Evolutionary conservation across 371 early-diverging fungal genomes (phyloP), one percentile per base, ranked within the genome.

Genomic region (Blakeslea trispora): DNA sequence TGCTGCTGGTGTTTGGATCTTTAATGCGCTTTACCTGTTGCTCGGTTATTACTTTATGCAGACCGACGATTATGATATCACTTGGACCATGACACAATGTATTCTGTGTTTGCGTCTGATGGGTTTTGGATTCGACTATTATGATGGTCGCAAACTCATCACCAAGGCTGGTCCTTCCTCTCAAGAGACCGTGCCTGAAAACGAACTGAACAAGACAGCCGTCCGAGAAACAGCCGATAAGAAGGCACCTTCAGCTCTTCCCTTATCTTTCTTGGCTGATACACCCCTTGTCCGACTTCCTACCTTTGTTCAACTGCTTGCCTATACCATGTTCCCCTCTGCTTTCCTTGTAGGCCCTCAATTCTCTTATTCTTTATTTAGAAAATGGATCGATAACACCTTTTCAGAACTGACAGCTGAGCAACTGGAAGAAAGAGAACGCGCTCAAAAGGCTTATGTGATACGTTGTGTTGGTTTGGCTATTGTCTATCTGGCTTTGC

Each of bases 41-140:
- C 39, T 61, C 1, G 83, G 82, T 0, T 89, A 88, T 68, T 72
- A 74, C 53, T 74, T 60, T 45, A 75, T 74, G 32, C 68, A 79
- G 13, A 77, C 81, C 14, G 83, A 81, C 44, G 85, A 74, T 0
- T 88, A 88, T 48, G 86, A 86, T 57, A 74, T 89, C 49, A 75
- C 81, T 55, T 89, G 86, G 81, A 86, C 88, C 5, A 89, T 87
- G 81, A 78, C 86, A 17, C 88, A 89, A 59, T 89, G 87, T 53
- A 83, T 91, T 5, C 72, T 89, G 19, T 85, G 86, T 55, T 69
- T 91, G 31, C 80, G 89, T 42, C 61, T 91, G 68, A 89, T 91
- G 71, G 89, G 88, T 0, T 84, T 86, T 56, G 83, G 77, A 18
- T 77, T 86, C 67, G 90, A 90, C 58, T 83, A 72, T 50, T 74